phyloP scores from a whole-genome alignment of 768 basidiomycete species.

The Clavulina sp. region DNA sequence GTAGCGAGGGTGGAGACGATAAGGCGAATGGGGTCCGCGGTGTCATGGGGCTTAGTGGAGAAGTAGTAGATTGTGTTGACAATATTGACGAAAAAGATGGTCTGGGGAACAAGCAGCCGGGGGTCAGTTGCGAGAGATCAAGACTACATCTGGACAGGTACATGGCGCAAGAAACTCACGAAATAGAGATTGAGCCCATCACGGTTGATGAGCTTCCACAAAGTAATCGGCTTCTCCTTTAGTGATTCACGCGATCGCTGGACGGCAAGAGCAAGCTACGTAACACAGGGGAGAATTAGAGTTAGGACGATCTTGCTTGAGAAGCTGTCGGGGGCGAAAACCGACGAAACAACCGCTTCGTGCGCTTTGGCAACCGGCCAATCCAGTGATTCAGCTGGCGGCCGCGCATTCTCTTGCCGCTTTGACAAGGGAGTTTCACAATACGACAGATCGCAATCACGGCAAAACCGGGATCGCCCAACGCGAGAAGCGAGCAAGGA shows the following conservation, averaged over 20 bases:
- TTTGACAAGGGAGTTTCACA: background rate
- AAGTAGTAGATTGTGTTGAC: constrained; percentile 80
- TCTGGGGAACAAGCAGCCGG: constrained; percentile 19
- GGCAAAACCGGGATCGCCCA: too few species aligned
- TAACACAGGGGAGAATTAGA: background rate
- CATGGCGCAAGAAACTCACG: constrained; percentile 32
- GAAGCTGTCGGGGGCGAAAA: background rate
- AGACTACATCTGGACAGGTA: background rate
- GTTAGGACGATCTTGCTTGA: too few species aligned
- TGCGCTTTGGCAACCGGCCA: too few species aligned
- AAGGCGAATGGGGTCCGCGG: constrained; percentile 53
- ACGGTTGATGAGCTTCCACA: constrained; percentile 81
- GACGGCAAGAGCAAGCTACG: constrained; percentile 42
- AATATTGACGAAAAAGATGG: constrained; percentile 66
- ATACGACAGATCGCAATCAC: constrained; percentile 18
- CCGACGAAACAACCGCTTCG: too few species aligned
- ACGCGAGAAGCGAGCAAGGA: too few species aligned
- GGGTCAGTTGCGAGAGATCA: background rate
- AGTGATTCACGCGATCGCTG: constrained; percentile 42
- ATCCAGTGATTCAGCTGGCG: too few species aligned
- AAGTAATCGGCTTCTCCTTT: constrained; percentile 35
- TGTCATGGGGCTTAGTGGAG: constrained; percentile 47
- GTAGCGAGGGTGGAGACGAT: constrained; percentile 73
- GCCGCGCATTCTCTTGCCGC: background rate
- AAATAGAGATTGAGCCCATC: constrained; percentile 77